Evolutionary conservation across 768 basidiomycete genomes (phyloP), one percentile per base, ranked within the genome.

Genomic region (Udeniomyces megalosporus): DNA sequence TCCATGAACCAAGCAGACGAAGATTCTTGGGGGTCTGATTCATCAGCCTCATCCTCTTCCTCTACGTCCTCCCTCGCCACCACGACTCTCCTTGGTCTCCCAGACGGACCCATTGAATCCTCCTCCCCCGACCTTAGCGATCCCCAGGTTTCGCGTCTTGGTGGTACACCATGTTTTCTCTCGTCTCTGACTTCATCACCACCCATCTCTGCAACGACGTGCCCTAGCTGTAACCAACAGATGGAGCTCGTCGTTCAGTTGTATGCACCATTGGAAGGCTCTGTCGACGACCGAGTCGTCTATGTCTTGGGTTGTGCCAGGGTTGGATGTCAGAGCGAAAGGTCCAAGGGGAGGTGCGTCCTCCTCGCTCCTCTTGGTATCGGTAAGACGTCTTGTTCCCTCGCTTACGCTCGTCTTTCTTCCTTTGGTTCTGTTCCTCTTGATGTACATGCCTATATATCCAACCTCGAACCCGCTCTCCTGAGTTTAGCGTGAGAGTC

Each of bases 221-320:
- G 89, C 80, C 81, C 79, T 71, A 74, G 78, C 55, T 93, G 89
- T 75, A 76, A 78, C 11, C 73, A 76, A 22, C 80, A 84, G 0
- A 89, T 85, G 86, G 83, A 87, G 66, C 78, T 93, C 24, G 78
- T 91, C 42, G 78, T 86, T 12, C 88, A 92, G 70, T 78, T 93
- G 69, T 91, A 87, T 86, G 90, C 86, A 72, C 90, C 90, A 0
- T 81, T 91, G 67, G 85, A 90, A 69, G 77, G 83, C 42, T 91
- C 86, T 68, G 80, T 84, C 5, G 82, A 84, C 79, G 89, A 93
- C 69, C 80, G 90, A 57, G 85, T 83, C 3, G 74, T 91, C 51
- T 91, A 90, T 68, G 78, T 89, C 24, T 92, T 87, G 84, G 88
- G 82, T 12, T 93, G 89, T 69, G 76, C 85, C 2, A 77, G 79